Conservation (phyloP, 768 basidiomycete genomes). For the Basidioascus undulatus region DNA sequence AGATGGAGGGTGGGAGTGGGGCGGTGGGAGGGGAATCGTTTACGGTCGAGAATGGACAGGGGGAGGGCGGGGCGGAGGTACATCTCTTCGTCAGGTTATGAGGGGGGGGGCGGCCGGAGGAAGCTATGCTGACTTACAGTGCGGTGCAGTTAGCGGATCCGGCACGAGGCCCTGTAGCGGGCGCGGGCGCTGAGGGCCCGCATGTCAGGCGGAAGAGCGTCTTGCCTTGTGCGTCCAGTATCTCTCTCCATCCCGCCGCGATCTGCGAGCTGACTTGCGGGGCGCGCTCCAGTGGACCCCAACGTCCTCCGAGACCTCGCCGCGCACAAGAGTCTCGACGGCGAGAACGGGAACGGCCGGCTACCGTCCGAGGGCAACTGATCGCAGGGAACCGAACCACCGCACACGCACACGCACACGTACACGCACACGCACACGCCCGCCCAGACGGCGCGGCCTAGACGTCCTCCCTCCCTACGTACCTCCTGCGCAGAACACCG, state of each 20-base stretch:
- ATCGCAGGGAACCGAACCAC: no score
- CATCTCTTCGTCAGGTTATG: constrained; percentile 25
- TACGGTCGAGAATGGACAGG: constrained; percentile 16
- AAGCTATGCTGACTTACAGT: constrained; percentile 13
- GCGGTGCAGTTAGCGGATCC: no score
- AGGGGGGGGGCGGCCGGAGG: not conserved
- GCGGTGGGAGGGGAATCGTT: constrained; percentile 28
- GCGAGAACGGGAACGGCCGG: no score
- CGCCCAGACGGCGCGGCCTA: no score
- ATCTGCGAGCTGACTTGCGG: not conserved
- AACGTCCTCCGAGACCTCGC: constrained; percentile 68
- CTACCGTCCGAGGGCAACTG: no score
- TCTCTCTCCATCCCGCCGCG: constrained; percentile 6
- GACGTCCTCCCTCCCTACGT: no score
- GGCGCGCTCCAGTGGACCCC: constrained; percentile 41
- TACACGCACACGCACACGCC: no score
- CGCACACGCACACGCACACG: no score
- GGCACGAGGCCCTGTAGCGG: no score
- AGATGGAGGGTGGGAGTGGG: constrained; percentile 67
- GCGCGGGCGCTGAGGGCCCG: constrained; percentile 23
- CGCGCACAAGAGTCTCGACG: constrained; percentile 27
- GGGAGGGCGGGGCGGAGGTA: constrained; percentile 45
- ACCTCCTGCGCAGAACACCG: no score
- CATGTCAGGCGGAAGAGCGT: constrained; percentile 90
- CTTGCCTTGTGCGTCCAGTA: constrained; percentile 41